phyloP scores from a whole-genome alignment of 768 basidiomycete genomes.

The Leucosporidium scottii region DNA sequence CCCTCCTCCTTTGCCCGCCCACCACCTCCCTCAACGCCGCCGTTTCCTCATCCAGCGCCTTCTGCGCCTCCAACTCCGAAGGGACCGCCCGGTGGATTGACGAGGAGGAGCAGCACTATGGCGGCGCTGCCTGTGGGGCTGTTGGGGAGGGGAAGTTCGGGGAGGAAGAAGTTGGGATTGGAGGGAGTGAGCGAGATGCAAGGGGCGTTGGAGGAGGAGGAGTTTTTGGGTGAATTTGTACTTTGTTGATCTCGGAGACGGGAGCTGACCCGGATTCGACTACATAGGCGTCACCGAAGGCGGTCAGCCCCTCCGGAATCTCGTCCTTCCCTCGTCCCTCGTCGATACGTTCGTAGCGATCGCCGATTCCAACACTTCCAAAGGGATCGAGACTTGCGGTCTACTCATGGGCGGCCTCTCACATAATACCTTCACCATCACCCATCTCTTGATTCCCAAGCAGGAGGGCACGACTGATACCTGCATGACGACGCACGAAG shows the following conservation, averaged over 20 bases:
- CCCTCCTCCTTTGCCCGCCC: not conserved
- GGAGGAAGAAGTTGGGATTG: not conserved
- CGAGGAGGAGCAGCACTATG: not conserved
- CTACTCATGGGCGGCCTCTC: conserved; percentile 62
- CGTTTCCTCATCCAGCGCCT: not conserved
- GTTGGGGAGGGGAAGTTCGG: not conserved
- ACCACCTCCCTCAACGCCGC: not conserved
- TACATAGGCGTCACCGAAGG: conserved; percentile 18
- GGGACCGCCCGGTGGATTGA: not conserved
- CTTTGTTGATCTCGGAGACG: not conserved
- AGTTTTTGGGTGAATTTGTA: not conserved
- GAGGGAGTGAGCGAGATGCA: not conserved
- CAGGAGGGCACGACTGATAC: conserved; percentile 83
- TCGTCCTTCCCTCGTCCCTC: conserved; percentile 64
- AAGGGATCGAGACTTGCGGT: conserved; percentile 80
- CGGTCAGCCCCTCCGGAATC: conserved; percentile 49
- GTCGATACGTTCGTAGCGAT: conserved; percentile 69
- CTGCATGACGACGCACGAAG: conserved; percentile 88
- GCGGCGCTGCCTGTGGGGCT: not conserved
- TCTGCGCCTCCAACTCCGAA: not conserved
- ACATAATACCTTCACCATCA: conserved; percentile 61
- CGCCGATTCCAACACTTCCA: conserved; percentile 67
- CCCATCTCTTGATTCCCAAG: conserved; percentile 76
- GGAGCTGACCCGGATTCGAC: not conserved
- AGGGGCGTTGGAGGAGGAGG: conserved; percentile 4